phyloP scores from a whole-genome alignment of 2,329 filamentous ascomycete species.

The Xylaria sp. region DNA sequence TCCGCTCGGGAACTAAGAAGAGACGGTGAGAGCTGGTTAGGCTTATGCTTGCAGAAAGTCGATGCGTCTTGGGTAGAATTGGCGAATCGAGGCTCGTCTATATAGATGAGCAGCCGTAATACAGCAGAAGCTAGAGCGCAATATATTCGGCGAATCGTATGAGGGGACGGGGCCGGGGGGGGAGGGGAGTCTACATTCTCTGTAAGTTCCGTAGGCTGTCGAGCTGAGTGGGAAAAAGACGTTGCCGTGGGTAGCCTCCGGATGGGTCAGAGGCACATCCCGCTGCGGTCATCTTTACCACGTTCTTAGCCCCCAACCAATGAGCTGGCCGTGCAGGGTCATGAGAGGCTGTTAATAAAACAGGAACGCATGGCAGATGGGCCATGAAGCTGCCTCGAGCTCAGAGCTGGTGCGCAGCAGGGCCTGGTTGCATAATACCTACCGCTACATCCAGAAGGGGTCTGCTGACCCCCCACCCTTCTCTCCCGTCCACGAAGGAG shows the following conservation, averaged over 20 bases:
- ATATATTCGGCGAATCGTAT: conserved; percentile 13
- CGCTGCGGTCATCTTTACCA: conserved; percentile 27
- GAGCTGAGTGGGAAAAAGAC: conserved; percentile 21
- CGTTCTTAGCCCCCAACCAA: conserved; percentile 34
- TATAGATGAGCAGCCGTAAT: conserved; percentile 24
- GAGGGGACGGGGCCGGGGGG: conserved; percentile 15
- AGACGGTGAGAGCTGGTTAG: conserved; percentile 30
- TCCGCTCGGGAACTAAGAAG: conserved; percentile 15
- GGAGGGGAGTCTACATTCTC: conserved; percentile 16
- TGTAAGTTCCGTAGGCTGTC: conserved; percentile 2
- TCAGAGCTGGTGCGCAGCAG: conserved; percentile 20
- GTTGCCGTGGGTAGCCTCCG: conserved; percentile 24
- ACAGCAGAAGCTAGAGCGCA: conserved; percentile 24
- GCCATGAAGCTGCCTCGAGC: conserved; percentile 21
- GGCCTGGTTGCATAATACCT: too few species aligned
- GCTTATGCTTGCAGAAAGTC: conserved; percentile 19
- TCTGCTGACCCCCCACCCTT: conserved; percentile 1
- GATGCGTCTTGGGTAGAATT: conserved; percentile 1
- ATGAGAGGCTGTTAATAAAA: conserved; percentile 38
- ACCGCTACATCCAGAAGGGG: conserved; percentile 10
- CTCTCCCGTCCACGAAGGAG: conserved; percentile 10
- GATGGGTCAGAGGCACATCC: conserved; percentile 31
- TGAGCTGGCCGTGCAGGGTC: conserved; percentile 25
- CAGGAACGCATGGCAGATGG: conserved; percentile 29
- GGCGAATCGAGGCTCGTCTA: conserved; percentile 26